phyloP scores from a whole-genome alignment of 2,329 filamentous ascomycete species.

The Penicillium sp. region DNA sequence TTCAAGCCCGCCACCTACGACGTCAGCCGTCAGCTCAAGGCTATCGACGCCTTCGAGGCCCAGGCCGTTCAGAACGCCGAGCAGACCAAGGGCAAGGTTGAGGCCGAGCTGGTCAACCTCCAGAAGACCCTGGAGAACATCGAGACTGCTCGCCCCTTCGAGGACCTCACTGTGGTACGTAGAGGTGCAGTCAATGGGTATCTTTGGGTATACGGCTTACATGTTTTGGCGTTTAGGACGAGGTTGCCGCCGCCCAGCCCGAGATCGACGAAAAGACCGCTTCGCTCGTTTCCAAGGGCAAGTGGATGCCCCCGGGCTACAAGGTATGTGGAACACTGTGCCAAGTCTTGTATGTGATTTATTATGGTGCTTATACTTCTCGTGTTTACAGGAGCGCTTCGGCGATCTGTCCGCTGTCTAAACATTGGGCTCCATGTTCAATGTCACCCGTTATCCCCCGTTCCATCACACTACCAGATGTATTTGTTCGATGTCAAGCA shows the following conservation, averaged over 20 bases:
- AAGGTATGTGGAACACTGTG: constrained; percentile 64
- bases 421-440: constrained; percentile 40
- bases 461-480: constrained; percentile 30
- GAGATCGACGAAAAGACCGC: constrained; percentile 97
- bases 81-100: constrained; percentile 94
- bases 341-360: neutral
- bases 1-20: constrained; percentile 96
- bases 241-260: constrained; percentile 87
- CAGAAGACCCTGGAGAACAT: constrained; percentile 96
- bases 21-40: constrained; percentile 89
- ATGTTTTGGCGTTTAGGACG: constrained; percentile 62
- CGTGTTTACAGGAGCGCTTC: constrained; percentile 81
- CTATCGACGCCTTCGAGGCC: constrained; percentile 95
- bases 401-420: constrained; percentile 95
- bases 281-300: constrained; percentile 93
- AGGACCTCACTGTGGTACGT: constrained; percentile 93
- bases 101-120: constrained; percentile 89
- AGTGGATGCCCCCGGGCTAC: constrained; percentile 98
- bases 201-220: constrained; percentile 11
- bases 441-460: constrained; percentile 33
- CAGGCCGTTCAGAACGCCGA: constrained; percentile 96
- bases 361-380: constrained; percentile 17
- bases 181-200: constrained; percentile 2
- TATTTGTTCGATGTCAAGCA: constrained; percentile 31
- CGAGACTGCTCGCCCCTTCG: constrained; percentile 89